Conservation (phyloP, 345 rosid genomes). For the Geranium rotundifolium region DNA sequence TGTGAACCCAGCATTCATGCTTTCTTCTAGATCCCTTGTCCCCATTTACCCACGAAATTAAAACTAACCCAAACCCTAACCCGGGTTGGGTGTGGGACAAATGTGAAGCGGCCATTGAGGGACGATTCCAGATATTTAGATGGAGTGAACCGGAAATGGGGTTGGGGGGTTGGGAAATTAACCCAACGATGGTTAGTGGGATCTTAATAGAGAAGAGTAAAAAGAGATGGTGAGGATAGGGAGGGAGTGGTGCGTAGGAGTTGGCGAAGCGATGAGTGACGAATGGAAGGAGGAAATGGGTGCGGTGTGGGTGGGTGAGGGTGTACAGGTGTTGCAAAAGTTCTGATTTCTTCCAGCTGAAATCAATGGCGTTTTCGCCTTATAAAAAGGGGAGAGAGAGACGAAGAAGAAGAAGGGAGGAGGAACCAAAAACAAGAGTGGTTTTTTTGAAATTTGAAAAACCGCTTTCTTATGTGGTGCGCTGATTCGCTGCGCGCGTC, state of each 20-base stretch:
- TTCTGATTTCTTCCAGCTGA: constrained; percentile 43
- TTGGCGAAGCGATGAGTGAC: constrained; percentile 45
- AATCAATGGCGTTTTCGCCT: constrained; percentile 52
- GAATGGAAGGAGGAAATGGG: constrained; percentile 43
- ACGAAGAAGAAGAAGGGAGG: background rate
- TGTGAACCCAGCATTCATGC: constrained; percentile 49
- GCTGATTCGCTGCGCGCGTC: background rate
- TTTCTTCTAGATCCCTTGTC: constrained; percentile 15
- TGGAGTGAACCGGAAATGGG: background rate
- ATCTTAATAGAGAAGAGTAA: constrained; percentile 4
- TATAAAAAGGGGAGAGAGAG: background rate
- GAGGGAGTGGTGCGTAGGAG: constrained; percentile 23
- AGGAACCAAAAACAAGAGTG: background rate
- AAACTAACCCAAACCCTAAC: background rate
- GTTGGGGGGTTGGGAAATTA: background rate
- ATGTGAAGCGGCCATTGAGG: constrained; percentile 31
- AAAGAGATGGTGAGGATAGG: constrained; percentile 1
- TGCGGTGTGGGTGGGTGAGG: constrained; percentile 6
- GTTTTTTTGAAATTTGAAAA: constrained; percentile 10
- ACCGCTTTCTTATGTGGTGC: background rate
- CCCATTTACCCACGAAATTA: constrained; percentile 7
- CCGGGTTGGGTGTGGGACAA: constrained; percentile 23
- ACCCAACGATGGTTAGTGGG: constrained; percentile 22
- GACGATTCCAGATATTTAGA: constrained; percentile 7
- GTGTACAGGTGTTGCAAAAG: constrained; percentile 71